A percentile compares a stretch with the other conserved stretches of the same genome.
phyloP scores from a whole-genome alignment of 2,329 filamentous ascomycete genomes.

The Verticillium zaregamsianum region DNA sequence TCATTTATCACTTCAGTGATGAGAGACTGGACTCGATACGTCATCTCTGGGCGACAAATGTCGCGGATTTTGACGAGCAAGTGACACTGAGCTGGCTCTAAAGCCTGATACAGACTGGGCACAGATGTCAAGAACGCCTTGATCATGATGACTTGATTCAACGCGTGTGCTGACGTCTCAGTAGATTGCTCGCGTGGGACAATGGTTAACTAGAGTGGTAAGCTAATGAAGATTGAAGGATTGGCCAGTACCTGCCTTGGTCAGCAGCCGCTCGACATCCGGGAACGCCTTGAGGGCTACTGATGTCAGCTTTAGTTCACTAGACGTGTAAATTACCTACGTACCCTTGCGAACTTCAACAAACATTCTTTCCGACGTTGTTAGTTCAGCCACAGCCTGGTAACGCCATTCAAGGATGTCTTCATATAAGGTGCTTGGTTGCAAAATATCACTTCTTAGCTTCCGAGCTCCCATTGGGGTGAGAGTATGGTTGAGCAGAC shows the following conservation, averaged over 20 bases:
- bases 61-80: conserved; percentile 65
- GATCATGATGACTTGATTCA: conserved; percentile 82
- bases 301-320: conserved; percentile 10
- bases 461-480: conserved; percentile 88
- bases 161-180: conserved; percentile 69
- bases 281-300: conserved; percentile 68
- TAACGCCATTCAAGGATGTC: conserved; percentile 68
- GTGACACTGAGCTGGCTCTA: conserved; percentile 59
- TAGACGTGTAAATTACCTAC: background rate
- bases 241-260: conserved; percentile 47
- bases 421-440: conserved; percentile 70
- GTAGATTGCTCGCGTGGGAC: conserved; percentile 63
- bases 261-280: conserved; percentile 77
- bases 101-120: conserved; percentile 60
- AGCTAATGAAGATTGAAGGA: conserved; percentile 6
- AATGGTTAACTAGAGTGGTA: conserved; percentile 62
- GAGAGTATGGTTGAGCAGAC: conserved; percentile 75
- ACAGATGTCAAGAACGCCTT: conserved; percentile 76
- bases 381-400: conserved; percentile 79
- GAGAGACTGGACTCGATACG: conserved; percentile 55
- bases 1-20: conserved; percentile 73
- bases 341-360: conserved; percentile 66
- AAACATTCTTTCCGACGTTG: conserved; percentile 81
- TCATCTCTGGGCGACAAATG: conserved; percentile 62
- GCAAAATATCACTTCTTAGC: conserved; percentile 79